A percentile compares a stretch with the other conserved stretches of the same genome.
Conservation (phyloP, 768 basidiomycete species). For the Trametes punicea region DNA sequence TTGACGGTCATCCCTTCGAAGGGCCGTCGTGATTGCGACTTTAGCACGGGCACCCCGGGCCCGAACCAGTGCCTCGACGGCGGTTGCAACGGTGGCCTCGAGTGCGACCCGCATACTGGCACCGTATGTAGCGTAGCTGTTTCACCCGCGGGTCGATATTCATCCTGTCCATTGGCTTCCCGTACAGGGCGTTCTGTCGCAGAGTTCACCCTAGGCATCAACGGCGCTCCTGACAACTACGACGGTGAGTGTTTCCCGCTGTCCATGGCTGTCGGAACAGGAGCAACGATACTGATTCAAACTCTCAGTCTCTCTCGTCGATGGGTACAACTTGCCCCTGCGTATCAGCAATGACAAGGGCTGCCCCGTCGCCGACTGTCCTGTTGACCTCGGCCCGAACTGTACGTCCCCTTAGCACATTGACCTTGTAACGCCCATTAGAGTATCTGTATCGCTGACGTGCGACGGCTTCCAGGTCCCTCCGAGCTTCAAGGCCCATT, state of each 20-base stretch:
- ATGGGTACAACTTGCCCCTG: constrained; percentile 35
- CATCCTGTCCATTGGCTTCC: constrained; percentile 21
- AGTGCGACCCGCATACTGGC: constrained; percentile 35
- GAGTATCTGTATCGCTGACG: neutral
- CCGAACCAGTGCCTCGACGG: constrained; percentile 36
- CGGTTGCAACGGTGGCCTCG: constrained; percentile 38
- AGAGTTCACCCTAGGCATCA: constrained; percentile 33
- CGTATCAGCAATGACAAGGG: constrained; percentile 31
- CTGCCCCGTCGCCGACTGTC: constrained; percentile 33
- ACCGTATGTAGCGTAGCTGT: constrained; percentile 27
- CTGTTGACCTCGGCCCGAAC: constrained; percentile 35
- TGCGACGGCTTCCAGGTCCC: constrained; percentile 27
- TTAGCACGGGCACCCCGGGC: constrained; percentile 29
- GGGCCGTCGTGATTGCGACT: constrained; percentile 36
- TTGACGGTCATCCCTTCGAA: too few species aligned
- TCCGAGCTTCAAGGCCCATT: constrained; percentile 32
- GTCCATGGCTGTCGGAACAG: neutral
- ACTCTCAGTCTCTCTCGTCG: constrained; percentile 30
- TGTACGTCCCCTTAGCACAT: constrained; percentile 33
- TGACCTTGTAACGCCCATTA: too few species aligned
- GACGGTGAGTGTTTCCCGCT: constrained; percentile 25
- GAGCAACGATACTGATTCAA: neutral
- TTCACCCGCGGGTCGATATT: too few species aligned
- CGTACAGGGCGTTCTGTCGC: constrained; percentile 37
- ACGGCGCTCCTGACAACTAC: constrained; percentile 32